A percentile compares a stretch with the other conserved stretches of the same genome.
Evolutionary conservation across 2,329 filamentous ascomycete species (phyloP).

Genomic region (Parastagonospora avenae): DNA sequence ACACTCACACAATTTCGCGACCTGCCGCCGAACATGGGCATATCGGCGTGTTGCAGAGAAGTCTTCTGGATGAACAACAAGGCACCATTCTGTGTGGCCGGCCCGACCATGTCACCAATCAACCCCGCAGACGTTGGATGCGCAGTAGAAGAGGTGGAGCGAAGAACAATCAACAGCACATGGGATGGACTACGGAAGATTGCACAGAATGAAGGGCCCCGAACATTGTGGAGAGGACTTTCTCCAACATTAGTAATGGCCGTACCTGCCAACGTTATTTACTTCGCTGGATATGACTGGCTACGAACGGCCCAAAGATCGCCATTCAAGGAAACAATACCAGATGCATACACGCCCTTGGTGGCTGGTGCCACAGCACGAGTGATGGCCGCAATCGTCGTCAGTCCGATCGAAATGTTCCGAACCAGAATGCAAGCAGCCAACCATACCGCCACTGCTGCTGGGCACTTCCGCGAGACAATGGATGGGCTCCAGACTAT

Average conservation of each 20-base stretch:
- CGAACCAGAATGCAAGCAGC: slow-evolving; percentile 89
- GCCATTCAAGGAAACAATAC: slow-evolving; percentile 64
- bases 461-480: slow-evolving; percentile 78
- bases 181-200: slow-evolving; percentile 94
- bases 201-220: slow-evolving; percentile 85
- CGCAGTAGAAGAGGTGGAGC: slow-evolving; percentile 84
- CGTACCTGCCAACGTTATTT: slow-evolving; percentile 94
- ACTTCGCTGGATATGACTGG: slow-evolving; percentile 98
- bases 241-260: slow-evolving; percentile 96
- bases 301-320: slow-evolving; percentile 75
- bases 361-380: slow-evolving; percentile 79
- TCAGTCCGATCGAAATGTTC: slow-evolving; percentile 93
- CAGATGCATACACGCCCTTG: slow-evolving; percentile 76
- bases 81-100: slow-evolving; percentile 78
- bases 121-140: slow-evolving; percentile 63
- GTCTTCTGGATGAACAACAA: slow-evolving; percentile 95
- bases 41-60: slow-evolving; percentile 93
- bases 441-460: slow-evolving; percentile 47
- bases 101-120: slow-evolving; percentile 54
- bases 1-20: slow-evolving; percentile 61
- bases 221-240: slow-evolving; percentile 87
- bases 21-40: slow-evolving; percentile 82
- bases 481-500: slow-evolving; percentile 77
- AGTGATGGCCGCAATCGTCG: slow-evolving; percentile 77
- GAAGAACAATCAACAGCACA: slow-evolving; percentile 84